Evolutionary conservation across 768 basidiomycete species (phyloP).

Genomic region (Boletus patriciae): DNA sequence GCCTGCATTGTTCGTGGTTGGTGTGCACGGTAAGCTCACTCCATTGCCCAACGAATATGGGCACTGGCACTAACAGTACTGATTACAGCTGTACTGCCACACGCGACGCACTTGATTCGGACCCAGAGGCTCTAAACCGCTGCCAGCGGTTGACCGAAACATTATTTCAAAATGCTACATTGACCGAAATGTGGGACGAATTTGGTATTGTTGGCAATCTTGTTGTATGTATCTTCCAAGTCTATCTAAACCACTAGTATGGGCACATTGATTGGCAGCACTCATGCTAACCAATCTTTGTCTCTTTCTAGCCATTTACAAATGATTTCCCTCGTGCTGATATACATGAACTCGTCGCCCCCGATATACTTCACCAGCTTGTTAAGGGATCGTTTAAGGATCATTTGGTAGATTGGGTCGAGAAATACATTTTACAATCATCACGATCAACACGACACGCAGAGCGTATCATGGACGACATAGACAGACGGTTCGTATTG

Average conservation of each 20-base stretch:
- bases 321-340: conserved; percentile 35
- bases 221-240: conserved; percentile 21
- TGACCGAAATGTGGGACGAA: conserved; percentile 24
- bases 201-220: conserved; percentile 30
- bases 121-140: background rate
- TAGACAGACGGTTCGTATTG: conserved; percentile 28
- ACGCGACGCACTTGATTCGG: background rate
- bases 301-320: conserved; percentile 33
- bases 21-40: background rate
- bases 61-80: background rate
- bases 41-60: conserved; percentile 16
- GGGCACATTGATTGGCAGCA: no score
- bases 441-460: conserved; percentile 1
- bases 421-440: background rate
- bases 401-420: conserved; percentile 6
- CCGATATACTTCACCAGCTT: conserved; percentile 3
- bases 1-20: background rate
- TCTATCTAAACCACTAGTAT: no score
- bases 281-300: background rate
- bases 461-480: conserved; percentile 28
- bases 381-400: conserved; percentile 7
- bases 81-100: background rate
- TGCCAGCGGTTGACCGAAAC: background rate
- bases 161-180: background rate
- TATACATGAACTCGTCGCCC: conserved; percentile 27